Conservation (phyloP, 441 rosid genomes). For the Cnidoscolus chayamansa region DNA sequence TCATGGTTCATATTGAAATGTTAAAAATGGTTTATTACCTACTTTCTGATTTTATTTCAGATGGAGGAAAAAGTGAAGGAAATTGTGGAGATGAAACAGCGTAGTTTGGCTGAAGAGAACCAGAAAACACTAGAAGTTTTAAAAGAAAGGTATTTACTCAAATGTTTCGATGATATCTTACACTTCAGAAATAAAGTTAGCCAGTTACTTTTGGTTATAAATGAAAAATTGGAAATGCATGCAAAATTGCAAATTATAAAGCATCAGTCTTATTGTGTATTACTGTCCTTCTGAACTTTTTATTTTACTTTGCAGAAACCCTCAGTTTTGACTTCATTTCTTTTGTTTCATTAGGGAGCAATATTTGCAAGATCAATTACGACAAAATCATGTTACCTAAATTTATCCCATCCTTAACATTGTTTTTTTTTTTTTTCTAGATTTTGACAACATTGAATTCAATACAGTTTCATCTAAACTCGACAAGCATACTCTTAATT, state of each 20-base stretch:
- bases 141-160: slow-evolving; percentile 64
- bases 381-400: slow-evolving; percentile 45
- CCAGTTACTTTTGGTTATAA: slow-evolving; percentile 6
- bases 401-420: not conserved
- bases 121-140: slow-evolving; percentile 92
- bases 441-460: not conserved
- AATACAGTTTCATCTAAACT: not conserved
- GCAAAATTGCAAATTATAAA: not conserved
- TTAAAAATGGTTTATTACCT: slow-evolving; percentile 12
- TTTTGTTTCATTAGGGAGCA: slow-evolving; percentile 58
- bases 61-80: slow-evolving; percentile 99
- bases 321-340: not conserved
- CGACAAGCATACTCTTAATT: not conserved
- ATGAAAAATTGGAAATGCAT: not conserved
- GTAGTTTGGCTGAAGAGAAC: slow-evolving; percentile 95
- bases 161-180: not conserved
- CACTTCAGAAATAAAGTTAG: not conserved
- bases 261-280: not conserved
- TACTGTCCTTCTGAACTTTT: not conserved
- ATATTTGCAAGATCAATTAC: slow-evolving; percentile 87
- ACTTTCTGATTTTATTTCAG: slow-evolving; percentile 34
- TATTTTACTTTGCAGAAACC: not conserved
- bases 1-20: slow-evolving; percentile 9
- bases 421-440: not conserved
- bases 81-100: slow-evolving; percentile 97